Evolutionary conservation across 306 rosid species (phyloP).

Genomic region (Trifolium dubium): DNA sequence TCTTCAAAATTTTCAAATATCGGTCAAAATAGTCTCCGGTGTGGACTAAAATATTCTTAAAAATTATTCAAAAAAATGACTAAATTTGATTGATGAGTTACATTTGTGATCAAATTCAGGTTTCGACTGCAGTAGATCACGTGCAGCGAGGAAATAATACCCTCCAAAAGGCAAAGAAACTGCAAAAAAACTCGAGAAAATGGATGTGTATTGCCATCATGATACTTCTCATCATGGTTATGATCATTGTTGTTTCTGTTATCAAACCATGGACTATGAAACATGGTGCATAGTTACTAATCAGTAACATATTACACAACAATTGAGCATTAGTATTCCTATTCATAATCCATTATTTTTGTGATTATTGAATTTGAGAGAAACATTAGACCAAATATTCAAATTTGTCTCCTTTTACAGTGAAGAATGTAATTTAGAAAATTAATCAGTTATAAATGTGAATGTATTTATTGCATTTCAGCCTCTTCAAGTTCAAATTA

Average conservation of each 20-base stretch:
- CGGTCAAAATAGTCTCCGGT: no score
- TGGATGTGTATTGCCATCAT: conserved; percentile 94
- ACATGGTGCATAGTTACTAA: conserved; percentile 57
- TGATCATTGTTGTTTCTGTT: conserved; percentile 61
- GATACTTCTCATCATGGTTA: conserved; percentile 73
- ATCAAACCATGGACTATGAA: conserved; percentile 73
- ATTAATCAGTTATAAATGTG: background rate
- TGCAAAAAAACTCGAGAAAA: conserved; percentile 84
- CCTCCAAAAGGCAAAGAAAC: conserved; percentile 74
- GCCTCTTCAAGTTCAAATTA: background rate
- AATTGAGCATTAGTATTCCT: background rate
- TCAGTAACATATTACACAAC: background rate
- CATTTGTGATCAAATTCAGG: conserved; percentile 50
- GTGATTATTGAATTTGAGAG: conserved; percentile 12
- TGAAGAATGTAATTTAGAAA: background rate
- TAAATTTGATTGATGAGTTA: conserved; percentile 23
- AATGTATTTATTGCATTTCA: background rate
- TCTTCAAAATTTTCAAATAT: background rate
- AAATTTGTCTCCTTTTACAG: background rate
- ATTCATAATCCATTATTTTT: conserved; percentile 3
- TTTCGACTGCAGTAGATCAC: conserved; percentile 91
- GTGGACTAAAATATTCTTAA: background rate
- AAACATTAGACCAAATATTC: conserved; percentile 24
- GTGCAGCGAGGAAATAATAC: conserved; percentile 84
- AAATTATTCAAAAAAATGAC: background rate